Evolutionary conservation across 108 stramenopile species (phyloP), one percentile per base, ranked within the genome.

Genomic region (Cyclostephanos invisitatus): DNA sequence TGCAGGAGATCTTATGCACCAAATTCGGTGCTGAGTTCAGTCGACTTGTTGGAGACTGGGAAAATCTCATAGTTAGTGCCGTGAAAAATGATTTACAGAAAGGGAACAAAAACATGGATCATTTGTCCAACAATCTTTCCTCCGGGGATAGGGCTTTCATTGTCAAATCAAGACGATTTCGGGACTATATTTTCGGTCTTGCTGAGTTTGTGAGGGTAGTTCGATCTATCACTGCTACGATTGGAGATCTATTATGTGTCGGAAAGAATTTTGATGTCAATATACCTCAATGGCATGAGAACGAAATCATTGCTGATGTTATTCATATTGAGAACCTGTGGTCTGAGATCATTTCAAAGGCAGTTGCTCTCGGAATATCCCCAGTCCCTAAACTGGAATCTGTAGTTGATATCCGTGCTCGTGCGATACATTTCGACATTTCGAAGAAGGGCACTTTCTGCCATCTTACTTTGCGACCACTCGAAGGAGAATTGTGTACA

Each of bases 391-490:
- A 67, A 38, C 32, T 81, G 15, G 80, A 80, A 64, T 78, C 58
- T 50, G 65, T 82, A 17, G 27, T 36, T 14, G 77, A 84, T 18
- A 85, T 86, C 54, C 84, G 82, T 42, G 40, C 57, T 29, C 53
- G 50, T 3, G 67, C 42, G 9, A 20, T 53, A 2, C 18, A 21
- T 37, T 15, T 53, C 12, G 53, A 55, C 18, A 46, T n/a, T 42
- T 5, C 28, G 11, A 15, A 44, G 53, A 56, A 48, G 36, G 38
- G 29, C 15, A 37, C 58, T 42, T 28, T 89, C 0, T 91, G 90
- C 65, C 85, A 85, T 12, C 63, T 91, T 42, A 89, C 90, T 15
- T 59, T 91, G 37, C 86, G 85, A 36, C 90, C 88, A 11, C 59
- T 89, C 28, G 78, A 47, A 3, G 66, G 55, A 22, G 40, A 18